A percentile compares a stretch with the other conserved stretches of the same genome.
Conservation (phyloP, 2,329 filamentous ascomycete genomes). For the Fusarium sp. region DNA sequence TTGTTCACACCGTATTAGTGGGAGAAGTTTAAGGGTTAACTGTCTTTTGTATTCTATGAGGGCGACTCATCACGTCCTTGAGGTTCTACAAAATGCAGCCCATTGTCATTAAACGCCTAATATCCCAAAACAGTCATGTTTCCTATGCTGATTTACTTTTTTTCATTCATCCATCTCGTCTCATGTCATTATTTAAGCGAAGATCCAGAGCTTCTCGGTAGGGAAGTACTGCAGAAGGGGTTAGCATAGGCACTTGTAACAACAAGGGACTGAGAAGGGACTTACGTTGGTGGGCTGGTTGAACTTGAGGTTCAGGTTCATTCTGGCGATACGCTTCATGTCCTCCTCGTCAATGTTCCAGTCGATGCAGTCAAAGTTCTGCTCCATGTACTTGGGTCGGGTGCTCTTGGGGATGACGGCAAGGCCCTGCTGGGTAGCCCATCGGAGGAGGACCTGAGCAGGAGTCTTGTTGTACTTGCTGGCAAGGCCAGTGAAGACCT, state of each 20-base stretch:
- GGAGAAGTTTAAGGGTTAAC: constrained; percentile 17
- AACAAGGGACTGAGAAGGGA: constrained; percentile 27
- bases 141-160: constrained; percentile 31
- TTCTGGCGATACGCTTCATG: constrained; percentile 70
- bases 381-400: constrained; percentile 61
- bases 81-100: constrained; percentile 42
- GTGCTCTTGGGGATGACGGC: constrained; percentile 85
- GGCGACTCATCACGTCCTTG: constrained; percentile 33
- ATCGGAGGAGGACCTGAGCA: constrained; percentile 85
- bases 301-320: constrained; percentile 77
- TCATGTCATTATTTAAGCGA: constrained; percentile 56
- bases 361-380: constrained; percentile 74
- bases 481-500: constrained; percentile 71
- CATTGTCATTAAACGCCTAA: constrained; percentile 44
- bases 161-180: constrained; percentile 29
- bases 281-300: constrained; percentile 79
- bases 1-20: neutral
- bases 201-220: constrained; percentile 68
- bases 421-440: constrained; percentile 84
- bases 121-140: constrained; percentile 42
- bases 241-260: constrained; percentile 15
- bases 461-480: constrained; percentile 77
- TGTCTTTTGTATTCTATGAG: constrained; percentile 45
- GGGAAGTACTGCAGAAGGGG: constrained; percentile 61
- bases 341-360: constrained; percentile 76